A percentile compares a stretch with the other conserved stretches of the same genome.
Evolutionary conservation across 2,329 filamentous ascomycete genomes (phyloP).

Genomic region (Dothideomycetes sp.): DNA sequence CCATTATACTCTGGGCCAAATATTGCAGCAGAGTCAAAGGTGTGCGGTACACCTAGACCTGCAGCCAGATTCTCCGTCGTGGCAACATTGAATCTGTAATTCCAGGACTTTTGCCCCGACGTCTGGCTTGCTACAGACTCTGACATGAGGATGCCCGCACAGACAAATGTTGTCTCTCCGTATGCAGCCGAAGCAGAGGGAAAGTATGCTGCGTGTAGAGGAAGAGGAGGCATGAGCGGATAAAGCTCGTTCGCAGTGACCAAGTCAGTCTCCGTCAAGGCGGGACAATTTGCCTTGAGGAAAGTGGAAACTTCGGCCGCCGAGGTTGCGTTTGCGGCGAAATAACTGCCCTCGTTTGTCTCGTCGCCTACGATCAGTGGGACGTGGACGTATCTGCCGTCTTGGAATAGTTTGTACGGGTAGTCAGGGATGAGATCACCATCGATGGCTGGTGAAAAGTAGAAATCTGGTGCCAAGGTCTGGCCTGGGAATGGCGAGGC

Average conservation of each 20-base stretch:
- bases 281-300: slow-evolving; percentile 28
- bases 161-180: slow-evolving; percentile 41
- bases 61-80: slow-evolving; percentile 24
- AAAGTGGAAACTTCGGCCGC: slow-evolving; percentile 22
- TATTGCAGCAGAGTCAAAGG: slow-evolving; percentile 25
- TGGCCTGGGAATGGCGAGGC: slow-evolving; percentile 27
- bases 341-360: slow-evolving; percentile 32
- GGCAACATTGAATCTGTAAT: slow-evolving; percentile 39
- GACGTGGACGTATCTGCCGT: slow-evolving; percentile 27
- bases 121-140: slow-evolving; percentile 15
- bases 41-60: slow-evolving; percentile 28
- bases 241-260: slow-evolving; percentile 21
- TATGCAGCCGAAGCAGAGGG: slow-evolving; percentile 28
- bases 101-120: slow-evolving; percentile 27
- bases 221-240: slow-evolving; percentile 18
- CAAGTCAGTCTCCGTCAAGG: slow-evolving; percentile 18
- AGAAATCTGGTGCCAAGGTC: slow-evolving; percentile 22
- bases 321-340: slow-evolving; percentile 26
- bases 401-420: slow-evolving; percentile 25
- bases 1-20: slow-evolving; percentile 25
- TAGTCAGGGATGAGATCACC: slow-evolving; percentile 29
- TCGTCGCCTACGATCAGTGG: slow-evolving; percentile 33
- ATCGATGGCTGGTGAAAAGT: slow-evolving; percentile 33
- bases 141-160: slow-evolving; percentile 33
- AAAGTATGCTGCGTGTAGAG: slow-evolving; percentile 25